phyloP scores from a whole-genome alignment of 176 grass and related monocot genomes.

The Oryza rufipogon region DNA sequence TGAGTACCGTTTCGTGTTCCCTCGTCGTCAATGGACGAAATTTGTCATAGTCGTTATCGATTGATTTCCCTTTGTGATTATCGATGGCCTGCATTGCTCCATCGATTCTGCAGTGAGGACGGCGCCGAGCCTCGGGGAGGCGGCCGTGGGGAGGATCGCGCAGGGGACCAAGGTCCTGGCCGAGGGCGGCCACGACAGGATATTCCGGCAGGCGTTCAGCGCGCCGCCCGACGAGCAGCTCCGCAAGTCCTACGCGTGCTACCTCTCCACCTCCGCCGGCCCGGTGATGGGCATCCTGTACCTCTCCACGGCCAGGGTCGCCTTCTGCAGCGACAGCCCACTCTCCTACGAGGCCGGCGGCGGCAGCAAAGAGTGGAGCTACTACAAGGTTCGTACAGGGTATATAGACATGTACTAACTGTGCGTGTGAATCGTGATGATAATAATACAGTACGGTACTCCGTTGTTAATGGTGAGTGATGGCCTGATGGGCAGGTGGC shows the following conservation, averaged over 20 bases:
- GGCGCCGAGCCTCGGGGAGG: constrained; percentile 75
- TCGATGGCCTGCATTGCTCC: neutral
- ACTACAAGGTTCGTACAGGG: constrained; percentile 63
- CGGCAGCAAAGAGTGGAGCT: constrained; percentile 69
- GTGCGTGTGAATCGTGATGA: neutral
- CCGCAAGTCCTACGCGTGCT: constrained; percentile 81
- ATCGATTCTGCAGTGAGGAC: constrained; percentile 60
- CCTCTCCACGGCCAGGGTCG: constrained; percentile 77
- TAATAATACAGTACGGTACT: neutral
- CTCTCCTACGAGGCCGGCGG: constrained; percentile 51
- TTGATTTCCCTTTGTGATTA: neutral
- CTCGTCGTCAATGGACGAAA: too few relatives aligned
- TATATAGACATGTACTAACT: too few relatives aligned
- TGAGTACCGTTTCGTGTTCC: constrained; percentile 26
- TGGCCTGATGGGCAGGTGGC: constrained; percentile 52
- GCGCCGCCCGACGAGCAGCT: constrained; percentile 74
- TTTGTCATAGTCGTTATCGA: too few relatives aligned
- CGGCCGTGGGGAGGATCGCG: constrained; percentile 82
- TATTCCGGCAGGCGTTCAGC: constrained; percentile 78
- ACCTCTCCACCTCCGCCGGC: constrained; percentile 77
- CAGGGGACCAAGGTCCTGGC: constrained; percentile 81
- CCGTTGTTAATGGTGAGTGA: neutral
- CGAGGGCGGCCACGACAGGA: constrained; percentile 78
- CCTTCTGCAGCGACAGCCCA: constrained; percentile 87
- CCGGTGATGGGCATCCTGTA: constrained; percentile 82